Evolutionary conservation across 2,329 filamentous ascomycete genomes (phyloP).

Genomic region (Pseudocercospora vitis): DNA sequence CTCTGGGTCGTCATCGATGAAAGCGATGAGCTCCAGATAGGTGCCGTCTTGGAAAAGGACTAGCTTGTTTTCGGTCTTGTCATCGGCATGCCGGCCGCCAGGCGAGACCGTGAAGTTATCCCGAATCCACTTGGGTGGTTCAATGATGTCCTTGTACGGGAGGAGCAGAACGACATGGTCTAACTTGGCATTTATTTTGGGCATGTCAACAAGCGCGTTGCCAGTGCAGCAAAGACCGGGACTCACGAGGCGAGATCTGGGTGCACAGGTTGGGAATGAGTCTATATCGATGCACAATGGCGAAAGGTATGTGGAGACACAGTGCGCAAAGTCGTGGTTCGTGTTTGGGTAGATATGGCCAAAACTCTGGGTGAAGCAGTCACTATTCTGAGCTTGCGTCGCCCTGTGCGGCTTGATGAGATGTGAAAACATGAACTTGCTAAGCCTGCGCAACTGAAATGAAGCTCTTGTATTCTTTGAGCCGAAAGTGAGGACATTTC

Average conservation of each 20-base stretch:
- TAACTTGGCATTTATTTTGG: conserved; percentile 38
- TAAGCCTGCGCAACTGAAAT: too few relatives aligned
- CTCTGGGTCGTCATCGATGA: conserved; percentile 50
- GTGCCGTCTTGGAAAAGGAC: conserved; percentile 63
- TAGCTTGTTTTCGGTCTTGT: conserved; percentile 61
- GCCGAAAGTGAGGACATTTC: not conserved
- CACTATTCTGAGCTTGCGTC: too few relatives aligned
- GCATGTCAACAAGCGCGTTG: too few relatives aligned
- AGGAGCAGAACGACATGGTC: conserved; percentile 68
- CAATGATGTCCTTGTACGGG: conserved; percentile 50
- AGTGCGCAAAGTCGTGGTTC: not conserved
- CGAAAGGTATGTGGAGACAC: not conserved
- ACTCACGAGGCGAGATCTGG: too few relatives aligned
- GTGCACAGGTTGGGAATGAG: conserved; percentile 7
- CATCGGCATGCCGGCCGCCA: conserved; percentile 63
- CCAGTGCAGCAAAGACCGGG: too few relatives aligned
- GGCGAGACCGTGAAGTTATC: conserved; percentile 58
- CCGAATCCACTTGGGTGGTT: conserved; percentile 54
- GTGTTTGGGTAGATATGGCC: too few relatives aligned
- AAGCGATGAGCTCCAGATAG: conserved; percentile 67
- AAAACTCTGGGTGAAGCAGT: too few relatives aligned
- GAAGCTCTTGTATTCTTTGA: not conserved
- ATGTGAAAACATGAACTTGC: too few relatives aligned
- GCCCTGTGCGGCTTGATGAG: too few relatives aligned
- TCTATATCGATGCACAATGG: conserved; percentile 11